These are phyloP conservation scores for Volvox carteri DNA, from an alignment of 163 green algal species.

Conservation along the genomic window DNA sequence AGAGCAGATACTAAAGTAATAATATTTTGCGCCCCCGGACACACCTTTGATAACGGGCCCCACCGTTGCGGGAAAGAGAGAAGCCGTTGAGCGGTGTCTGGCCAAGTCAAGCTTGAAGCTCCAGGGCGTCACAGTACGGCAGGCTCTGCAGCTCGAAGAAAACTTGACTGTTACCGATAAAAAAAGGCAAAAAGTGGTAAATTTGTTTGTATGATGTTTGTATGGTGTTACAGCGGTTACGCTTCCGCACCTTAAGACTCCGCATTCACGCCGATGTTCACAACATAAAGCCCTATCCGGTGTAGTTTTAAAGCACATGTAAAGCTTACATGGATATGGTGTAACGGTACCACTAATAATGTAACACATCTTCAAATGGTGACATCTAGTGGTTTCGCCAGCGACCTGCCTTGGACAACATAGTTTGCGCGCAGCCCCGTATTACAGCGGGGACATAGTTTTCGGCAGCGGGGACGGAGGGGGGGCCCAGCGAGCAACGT, in stretches of 20 bases:
- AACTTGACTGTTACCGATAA: too few species aligned
- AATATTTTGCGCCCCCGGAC: background rate
- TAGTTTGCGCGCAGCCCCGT: too few species aligned
- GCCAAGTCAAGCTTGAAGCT: background rate
- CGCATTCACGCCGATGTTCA: too few species aligned
- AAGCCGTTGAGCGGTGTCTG: background rate
- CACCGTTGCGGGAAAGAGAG: constrained; percentile 48
- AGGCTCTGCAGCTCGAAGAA: background rate
- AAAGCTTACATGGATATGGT: background rate
- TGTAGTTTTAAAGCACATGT: background rate
- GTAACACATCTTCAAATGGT: too few species aligned
- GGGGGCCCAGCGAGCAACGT: too few species aligned
- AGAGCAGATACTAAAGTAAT: background rate
- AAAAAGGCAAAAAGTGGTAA: background rate
- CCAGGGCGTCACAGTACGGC: background rate
- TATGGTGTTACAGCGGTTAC: too few species aligned
- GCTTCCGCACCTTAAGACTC: too few species aligned
- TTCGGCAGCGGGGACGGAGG: too few species aligned
- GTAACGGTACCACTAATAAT: too few species aligned
- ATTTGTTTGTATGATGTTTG: background rate
- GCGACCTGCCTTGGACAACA: too few species aligned
- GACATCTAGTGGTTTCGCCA: too few species aligned
- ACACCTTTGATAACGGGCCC: constrained; percentile 24
- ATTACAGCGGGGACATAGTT: too few species aligned
- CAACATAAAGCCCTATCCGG: background rate